A percentile compares a stretch with the other conserved stretches of the same genome.
Conservation (phyloP, 129 eudicot genomes). For the Flaveria linearis region DNA sequence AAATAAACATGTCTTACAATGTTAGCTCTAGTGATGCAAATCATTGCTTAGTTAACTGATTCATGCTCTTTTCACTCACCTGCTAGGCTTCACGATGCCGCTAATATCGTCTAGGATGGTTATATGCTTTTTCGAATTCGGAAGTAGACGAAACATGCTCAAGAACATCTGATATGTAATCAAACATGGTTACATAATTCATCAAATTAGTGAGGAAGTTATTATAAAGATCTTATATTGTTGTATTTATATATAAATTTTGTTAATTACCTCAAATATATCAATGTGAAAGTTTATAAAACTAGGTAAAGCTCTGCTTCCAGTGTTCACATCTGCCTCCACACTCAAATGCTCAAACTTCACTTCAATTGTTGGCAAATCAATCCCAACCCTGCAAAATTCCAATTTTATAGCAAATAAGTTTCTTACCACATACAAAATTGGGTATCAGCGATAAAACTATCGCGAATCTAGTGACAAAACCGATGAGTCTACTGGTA, state of each 20-base stretch:
- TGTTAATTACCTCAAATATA: constrained; percentile 45
- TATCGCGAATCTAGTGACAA: neutral
- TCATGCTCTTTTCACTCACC: constrained; percentile 38
- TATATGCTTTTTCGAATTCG: constrained; percentile 58
- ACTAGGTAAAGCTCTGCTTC: constrained; percentile 65
- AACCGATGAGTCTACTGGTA: neutral
- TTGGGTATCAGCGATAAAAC: too few species aligned
- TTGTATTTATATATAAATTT: neutral
- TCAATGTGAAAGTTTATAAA: constrained; percentile 52
- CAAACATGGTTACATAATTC: neutral
- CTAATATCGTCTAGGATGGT: constrained; percentile 70
- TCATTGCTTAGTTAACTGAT: neutral
- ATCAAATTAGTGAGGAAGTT: neutral
- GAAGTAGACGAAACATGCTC: constrained; percentile 49
- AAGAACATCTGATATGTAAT: constrained; percentile 36
- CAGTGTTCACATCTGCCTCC: constrained; percentile 61
- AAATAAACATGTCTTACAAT: constrained; percentile 10
- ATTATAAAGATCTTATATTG: neutral
- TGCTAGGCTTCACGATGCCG: constrained; percentile 80
- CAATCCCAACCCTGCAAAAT: constrained; percentile 59
- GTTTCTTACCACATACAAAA: neutral
- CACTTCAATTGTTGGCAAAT: constrained; percentile 64
- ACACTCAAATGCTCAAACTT: constrained; percentile 65
- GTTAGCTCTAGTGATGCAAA: neutral
- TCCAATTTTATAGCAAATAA: neutral